Conservation (phyloP, 176 grass and related monocot species). For the Neostapfia colusana region DNA sequence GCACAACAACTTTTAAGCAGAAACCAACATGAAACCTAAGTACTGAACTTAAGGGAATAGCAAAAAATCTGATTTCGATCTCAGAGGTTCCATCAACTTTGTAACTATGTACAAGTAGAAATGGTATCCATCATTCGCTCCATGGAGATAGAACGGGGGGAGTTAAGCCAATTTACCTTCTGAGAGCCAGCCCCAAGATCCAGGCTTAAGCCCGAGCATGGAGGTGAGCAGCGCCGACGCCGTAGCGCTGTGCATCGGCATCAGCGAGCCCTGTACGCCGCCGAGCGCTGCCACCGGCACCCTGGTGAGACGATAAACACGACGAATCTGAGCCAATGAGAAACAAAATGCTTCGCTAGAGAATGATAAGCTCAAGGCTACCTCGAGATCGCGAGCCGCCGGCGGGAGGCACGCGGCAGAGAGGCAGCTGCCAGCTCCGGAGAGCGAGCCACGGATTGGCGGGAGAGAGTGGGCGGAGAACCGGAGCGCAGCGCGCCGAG, state of each 20-base stretch:
- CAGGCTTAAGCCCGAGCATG: constrained; percentile 77
- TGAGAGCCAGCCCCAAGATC: constrained; percentile 93
- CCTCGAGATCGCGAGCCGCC: constrained; percentile 47
- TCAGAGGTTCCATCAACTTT: not conserved
- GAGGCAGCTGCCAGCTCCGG: constrained; percentile 13
- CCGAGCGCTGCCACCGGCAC: constrained; percentile 63
- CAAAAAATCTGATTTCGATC: not conserved
- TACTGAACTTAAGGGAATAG: not conserved
- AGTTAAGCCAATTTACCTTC: constrained; percentile 58
- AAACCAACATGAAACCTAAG: not conserved
- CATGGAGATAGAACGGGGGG: not conserved
- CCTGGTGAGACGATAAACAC: constrained; percentile 34
- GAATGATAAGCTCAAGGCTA: not conserved
- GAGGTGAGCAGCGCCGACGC: constrained; percentile 86
- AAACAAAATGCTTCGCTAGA: not conserved
- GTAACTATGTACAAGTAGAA: not conserved
- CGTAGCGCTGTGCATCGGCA: constrained; percentile 85
- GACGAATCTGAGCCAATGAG: constrained; percentile 23
- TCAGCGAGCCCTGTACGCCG: constrained; percentile 58
- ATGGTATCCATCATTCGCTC: not conserved
- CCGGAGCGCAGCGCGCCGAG: constrained; percentile 44
- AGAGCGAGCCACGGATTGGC: constrained; percentile 16
- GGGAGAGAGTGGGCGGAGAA: constrained; percentile 28
- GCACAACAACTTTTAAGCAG: constrained; percentile 8
- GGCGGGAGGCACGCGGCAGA: constrained; percentile 40